A percentile compares a stretch with the other conserved stretches of the same genome.
Evolutionary conservation across 805 yeast genomes (phyloP).

Genomic region (Pichia exigua): DNA sequence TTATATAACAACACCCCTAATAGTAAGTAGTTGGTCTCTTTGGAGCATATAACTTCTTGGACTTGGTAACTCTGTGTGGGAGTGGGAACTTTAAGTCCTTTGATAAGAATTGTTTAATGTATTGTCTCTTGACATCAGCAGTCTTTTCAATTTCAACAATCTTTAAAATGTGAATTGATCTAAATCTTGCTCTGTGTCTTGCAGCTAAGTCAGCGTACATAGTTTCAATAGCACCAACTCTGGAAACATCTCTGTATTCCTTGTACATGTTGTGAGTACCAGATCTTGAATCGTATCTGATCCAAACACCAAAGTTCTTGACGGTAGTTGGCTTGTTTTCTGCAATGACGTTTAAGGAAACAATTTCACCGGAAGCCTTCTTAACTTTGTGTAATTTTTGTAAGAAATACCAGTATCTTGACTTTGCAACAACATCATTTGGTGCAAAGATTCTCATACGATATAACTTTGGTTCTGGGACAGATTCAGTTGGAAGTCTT

Average conservation of each 20-base stretch:
- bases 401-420: constrained; percentile 99
- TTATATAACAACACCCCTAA: constrained; percentile 35
- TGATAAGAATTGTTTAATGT: constrained; percentile 93
- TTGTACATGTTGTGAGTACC: constrained; percentile 99
- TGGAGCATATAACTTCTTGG: constrained; percentile 80
- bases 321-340: constrained; percentile 98
- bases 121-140: constrained; percentile 98
- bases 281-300: constrained; percentile 99
- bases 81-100: constrained; percentile 98
- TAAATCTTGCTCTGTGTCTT: constrained; percentile 99
- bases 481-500: constrained; percentile 98
- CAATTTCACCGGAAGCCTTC: constrained; percentile 99
- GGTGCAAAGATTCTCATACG: constrained; percentile 99
- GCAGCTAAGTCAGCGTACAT: constrained; percentile 99
- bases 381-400: constrained; percentile 99
- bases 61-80: constrained; percentile 97
- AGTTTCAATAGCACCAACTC: constrained; percentile 97
- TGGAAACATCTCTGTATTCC: constrained; percentile 99
- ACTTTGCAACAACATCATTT: constrained; percentile 98
- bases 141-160: constrained; percentile 98
- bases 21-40: constrained; percentile 97
- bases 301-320: constrained; percentile 99
- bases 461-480: constrained; percentile 99
- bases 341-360: constrained; percentile 80
- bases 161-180: constrained; percentile 98